Evolutionary conservation across 1,284 basidiomycete genomes (phyloP), one percentile per base, ranked within the genome.

Genomic region (Ustilago hordei): DNA sequence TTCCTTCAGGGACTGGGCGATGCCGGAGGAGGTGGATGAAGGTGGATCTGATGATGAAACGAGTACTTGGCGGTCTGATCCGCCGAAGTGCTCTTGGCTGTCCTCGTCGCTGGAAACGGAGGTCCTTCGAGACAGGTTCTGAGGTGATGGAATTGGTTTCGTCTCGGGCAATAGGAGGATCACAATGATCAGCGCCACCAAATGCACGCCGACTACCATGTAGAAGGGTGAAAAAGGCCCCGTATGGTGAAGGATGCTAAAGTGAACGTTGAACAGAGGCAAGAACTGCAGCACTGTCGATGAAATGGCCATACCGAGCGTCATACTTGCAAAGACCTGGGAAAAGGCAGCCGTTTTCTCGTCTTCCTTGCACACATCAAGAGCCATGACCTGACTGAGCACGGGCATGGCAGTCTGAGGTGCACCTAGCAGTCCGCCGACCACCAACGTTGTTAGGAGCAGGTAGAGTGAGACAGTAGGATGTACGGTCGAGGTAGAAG

Each of bases 191-290:
- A 60, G n/a, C 2, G 50, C 48, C 11, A 66, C n/a, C 15, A 39
- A 11, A 17, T 28, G 36, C 13, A 38, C 32, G 4, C 39, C 43
- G 7, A 38, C 62, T 1, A 54, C 19, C 39, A 76, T 32, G 58
- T 61, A 60, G 38, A 69, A 76, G 5, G 74, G 74, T 32, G 74
- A 76, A 15, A 67, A 72, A 17, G 69, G 74, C 2, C 69, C 74
- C 5, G 52, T 32, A 35, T 76, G 74, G 34, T 55, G 58, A 15
- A 76, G 60, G 9, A 69, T 62, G 65, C 69, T 66, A 53, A 76
- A 76, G 35, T 63, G 23, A n/a, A 76, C 17, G 34, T 53, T 48
- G 32, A 76, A 65, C n/a, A 4, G 36, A 3, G 74, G 69, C 38
- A 71, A 48, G 4, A 76, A 32, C 52, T 58, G 53, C 8, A 72